Evolutionary conservation across 1,284 basidiomycete genomes (phyloP), one percentile per base, ranked within the genome.

Genomic region (Singerocomus inundabilis): DNA sequence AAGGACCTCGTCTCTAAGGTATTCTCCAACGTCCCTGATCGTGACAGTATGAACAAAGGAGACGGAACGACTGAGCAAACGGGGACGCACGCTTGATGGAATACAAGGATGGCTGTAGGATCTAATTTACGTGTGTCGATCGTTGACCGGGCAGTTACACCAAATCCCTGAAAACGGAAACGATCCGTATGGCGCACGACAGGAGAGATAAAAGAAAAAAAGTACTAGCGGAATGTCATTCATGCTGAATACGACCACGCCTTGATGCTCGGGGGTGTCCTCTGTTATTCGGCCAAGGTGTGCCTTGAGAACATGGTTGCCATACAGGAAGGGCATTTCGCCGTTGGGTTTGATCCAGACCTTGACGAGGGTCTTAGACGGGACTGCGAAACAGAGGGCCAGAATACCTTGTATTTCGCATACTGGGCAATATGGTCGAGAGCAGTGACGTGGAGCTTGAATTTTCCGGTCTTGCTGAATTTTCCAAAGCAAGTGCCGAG

Each of bases 331-430:
- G 3, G 97, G 97, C 84, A 99, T 93, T 73, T 99, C 97, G 64
- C 97, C 97, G 57, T 99, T 97, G 13, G 95, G 90, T 72, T 99
- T 99, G 70, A 99, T 96, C 97, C 97, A 99, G 32, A 98, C 84
- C 95, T 97, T 7, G 21, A 9, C 11, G 6, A n/a, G 29, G 53
- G 41, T 15, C 25, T 57, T 10, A 47, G 52, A 34, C 6, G 36
- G 9, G 38, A 18, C n/a, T 18, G 50, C 28, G 35, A 15, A 42
- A 34, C 13, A 40, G 29, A 21, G 10, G 9, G 42, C 6, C 49
- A 21, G 58, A 73, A 46, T 57, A 93, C 95, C 82, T 99, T 99
- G 79, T 95, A 94, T 72, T 97, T 98, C 24, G 97, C 96, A 68
- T 98, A 98, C 67, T 97, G 93, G 3, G 93, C 93, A 47, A 99